Base-by-base conservation (phyloP, 108 stramenopile genomes). In the Nitzschia palea region DNA sequence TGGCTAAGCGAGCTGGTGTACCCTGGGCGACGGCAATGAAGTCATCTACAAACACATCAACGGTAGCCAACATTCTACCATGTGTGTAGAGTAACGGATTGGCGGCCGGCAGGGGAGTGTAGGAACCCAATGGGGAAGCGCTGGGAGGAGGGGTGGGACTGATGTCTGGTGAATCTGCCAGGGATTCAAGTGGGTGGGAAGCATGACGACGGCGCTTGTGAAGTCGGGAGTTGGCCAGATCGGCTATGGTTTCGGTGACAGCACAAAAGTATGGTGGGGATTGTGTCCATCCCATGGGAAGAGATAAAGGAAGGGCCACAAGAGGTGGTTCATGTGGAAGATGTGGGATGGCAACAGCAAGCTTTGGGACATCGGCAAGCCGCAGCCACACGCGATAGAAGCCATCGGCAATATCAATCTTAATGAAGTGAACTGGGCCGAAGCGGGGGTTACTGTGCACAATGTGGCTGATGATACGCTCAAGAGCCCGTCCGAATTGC, bases 31-130 rank as follows among this genome's bases (percentile, higher is more conserved):
- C 10, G 0, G 8, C 43, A 37, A 75, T 51, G 43, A 73, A 76
- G 44, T 83, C 78, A 60, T 83, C 82, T 8, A 79, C 71, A 57
- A 67, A 77, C 2, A 83, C 65, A 17, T 83, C 76, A 9, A 53
- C 45, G 25, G 75, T 67, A 23, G 27, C 31, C 30, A 77, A 12
- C 4, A 58, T 63, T 15, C 28, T 5, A 15, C 28, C n/a, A 29
- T 32, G 27, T 4, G 14, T 23, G 12, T 17, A 20, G 23, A 0
- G 33, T 2, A 36, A 18, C 27, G 34, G 35, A 22, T 23, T 27
- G 37, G 25, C 9, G 55, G 29, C 25, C 71, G 66, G 28, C 26
- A 17, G 3, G 73, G 31, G 1, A 5, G 1, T 5, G 29, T 25
- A 15, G 4, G 8, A 6, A 31, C 30, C 32, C 17, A 14, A n/a